Evolutionary conservation across 176 grass and related monocot species (phyloP).

Genomic region (Ampelocalamus luodianensis): DNA sequence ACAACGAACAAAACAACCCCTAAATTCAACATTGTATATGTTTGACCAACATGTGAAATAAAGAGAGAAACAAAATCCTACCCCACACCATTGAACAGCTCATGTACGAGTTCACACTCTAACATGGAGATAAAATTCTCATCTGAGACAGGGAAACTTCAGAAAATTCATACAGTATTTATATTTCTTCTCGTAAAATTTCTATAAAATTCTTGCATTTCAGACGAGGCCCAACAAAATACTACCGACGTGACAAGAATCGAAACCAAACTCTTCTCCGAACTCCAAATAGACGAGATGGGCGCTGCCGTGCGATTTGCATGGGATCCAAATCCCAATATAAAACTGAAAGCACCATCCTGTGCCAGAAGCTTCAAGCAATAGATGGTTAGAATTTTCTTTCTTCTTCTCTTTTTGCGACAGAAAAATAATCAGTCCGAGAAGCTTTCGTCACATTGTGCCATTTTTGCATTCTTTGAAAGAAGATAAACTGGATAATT

Average conservation of each 20-base stretch:
- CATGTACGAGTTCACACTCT: background rate
- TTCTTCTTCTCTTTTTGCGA: background rate
- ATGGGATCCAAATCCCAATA: background rate
- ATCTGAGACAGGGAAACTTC: too few species aligned
- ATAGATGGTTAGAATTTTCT: slow-evolving; percentile 4
- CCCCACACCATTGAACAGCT: background rate
- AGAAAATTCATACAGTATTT: too few species aligned
- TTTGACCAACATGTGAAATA: background rate
- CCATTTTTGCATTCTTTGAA: background rate
- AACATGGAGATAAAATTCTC: too few species aligned
- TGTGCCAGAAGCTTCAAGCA: slow-evolving; percentile 14
- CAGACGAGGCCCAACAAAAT: too few species aligned
- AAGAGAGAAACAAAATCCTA: background rate
- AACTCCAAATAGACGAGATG: background rate
- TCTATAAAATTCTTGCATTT: too few species aligned
- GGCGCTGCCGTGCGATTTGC: background rate
- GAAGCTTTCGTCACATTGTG: slow-evolving; percentile 29
- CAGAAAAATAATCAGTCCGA: background rate
- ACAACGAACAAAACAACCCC: background rate
- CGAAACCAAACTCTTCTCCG: background rate
- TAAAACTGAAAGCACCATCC: slow-evolving; percentile 28
- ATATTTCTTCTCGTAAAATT: too few species aligned
- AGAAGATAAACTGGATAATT: slow-evolving; percentile 42
- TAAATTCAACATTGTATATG: background rate
- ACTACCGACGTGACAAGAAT: background rate